Base-by-base conservation (phyloP, 805 yeast genomes). In the Candida maesae region DNA sequence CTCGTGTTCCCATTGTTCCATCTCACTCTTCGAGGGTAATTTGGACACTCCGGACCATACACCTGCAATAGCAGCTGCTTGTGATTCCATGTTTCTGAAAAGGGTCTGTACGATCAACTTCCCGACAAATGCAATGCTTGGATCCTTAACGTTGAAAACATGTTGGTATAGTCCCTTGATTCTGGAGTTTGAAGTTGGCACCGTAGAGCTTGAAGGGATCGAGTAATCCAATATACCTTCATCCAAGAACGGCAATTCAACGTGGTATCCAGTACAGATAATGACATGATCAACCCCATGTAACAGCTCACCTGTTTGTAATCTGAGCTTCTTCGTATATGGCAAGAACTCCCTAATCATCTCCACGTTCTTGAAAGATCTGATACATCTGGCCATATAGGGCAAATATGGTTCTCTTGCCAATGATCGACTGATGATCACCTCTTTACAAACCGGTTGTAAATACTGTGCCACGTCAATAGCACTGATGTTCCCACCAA, bases 351-450 rank as follows among this genome's bases (percentile, higher is more conserved):
- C 52, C 21, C 62, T 39, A 25, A 63, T 49, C 30, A 59, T 42
- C 13, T 53, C 55, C 46, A 21, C 63, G 60, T 17, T 67, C 15
- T 41, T 40, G 38, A 59, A 56, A 4, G 52, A 39, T 3, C 46
- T 37, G 6, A 54, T 46, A 30, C 57, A 53, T 21, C 59, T 47
- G 6, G 71, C 56, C 39, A 73, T 71, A 8, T 54, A 58, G 23
- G 66, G 63, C 17, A 72, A 51, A 66, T 72, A 70, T 32, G 54
- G 64, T 50, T 84, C 90, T 10, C 67, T 65, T 17, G 73, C 79
- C 82, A 90, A 79, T 48, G 80, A 78, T 41, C 96, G 69, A 30
- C 85, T 76, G 41, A 88, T 67, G 42, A 84, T 83, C 39, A 84
- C 72, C 49, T 51, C 64, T 43, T 50, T 63, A 38, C 56, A 60